These are phyloP conservation scores for Tilletiaria anomala DNA, from an alignment of 1,284 basidiomycete species.

Conservation along the genomic window DNA sequence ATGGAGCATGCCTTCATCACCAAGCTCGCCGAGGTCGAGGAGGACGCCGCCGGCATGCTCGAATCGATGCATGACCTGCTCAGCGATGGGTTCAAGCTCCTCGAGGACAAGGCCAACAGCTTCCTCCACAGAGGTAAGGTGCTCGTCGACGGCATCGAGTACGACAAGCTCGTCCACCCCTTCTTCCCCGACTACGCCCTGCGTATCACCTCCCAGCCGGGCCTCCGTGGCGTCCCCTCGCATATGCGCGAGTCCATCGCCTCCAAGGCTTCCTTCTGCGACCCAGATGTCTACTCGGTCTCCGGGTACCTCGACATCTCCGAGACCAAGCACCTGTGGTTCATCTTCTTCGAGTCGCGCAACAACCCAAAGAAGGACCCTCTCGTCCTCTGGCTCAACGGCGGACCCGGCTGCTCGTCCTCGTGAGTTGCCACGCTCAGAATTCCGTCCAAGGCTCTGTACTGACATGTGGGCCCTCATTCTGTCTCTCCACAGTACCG, in stretches of 20 bases:
- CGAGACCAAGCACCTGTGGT: slow-evolving; percentile 71
- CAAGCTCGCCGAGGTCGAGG: slow-evolving; percentile 7
- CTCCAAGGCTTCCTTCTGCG: slow-evolving; percentile 49
- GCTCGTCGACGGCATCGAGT: slow-evolving; percentile 28
- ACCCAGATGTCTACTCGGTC: slow-evolving; percentile 65
- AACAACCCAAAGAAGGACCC: slow-evolving; percentile 59
- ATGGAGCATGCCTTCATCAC: slow-evolving; percentile 1
- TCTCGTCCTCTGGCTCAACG: slow-evolving; percentile 76
- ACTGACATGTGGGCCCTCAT: neutral
- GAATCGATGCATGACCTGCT: slow-evolving; percentile 27
- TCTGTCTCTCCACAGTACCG: too few species aligned
- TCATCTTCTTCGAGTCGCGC: slow-evolving; percentile 74
- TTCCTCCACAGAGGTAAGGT: slow-evolving; percentile 39
- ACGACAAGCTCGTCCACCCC: slow-evolving; percentile 61
- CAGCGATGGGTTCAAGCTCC: slow-evolving; percentile 6
- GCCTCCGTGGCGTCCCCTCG: neutral
- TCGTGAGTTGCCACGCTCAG: too few species aligned
- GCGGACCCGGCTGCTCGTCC: slow-evolving; percentile 51
- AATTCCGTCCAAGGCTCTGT: too few species aligned
- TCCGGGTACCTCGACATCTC: slow-evolving; percentile 72
- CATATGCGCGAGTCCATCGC: neutral
- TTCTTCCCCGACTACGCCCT: slow-evolving; percentile 56
- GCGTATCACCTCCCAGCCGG: slow-evolving; percentile 46
- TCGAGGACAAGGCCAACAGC: slow-evolving; percentile 10
- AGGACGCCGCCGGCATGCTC: slow-evolving; percentile 39